Conservation (phyloP, 352 stramenopile genomes). For the Phytophthora citrophthora region DNA sequence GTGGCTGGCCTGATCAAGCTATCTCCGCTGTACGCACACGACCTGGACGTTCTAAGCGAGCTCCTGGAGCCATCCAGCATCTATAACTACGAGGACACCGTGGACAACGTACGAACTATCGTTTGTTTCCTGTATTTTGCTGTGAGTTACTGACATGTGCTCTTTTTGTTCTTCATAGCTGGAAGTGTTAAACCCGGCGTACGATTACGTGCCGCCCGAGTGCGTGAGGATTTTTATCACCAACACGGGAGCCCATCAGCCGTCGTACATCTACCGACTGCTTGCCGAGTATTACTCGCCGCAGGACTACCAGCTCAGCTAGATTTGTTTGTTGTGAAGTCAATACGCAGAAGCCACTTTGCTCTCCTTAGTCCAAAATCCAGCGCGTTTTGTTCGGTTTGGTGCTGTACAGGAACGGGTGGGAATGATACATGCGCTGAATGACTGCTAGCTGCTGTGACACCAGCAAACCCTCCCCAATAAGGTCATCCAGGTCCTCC, state of each 20-base stretch:
- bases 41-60: constrained; percentile 96
- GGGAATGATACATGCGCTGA: constrained; percentile 88
- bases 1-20: constrained; percentile 98
- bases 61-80: constrained; percentile 89
- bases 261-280: constrained; percentile 98
- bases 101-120: constrained; percentile 75
- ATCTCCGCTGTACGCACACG: constrained; percentile 97
- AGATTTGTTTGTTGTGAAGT: constrained; percentile 36
- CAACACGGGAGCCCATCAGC: constrained; percentile 98
- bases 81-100: constrained; percentile 91
- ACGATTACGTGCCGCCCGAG: constrained; percentile 98
- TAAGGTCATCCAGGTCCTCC: constrained; percentile 83
- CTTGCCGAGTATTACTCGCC: constrained; percentile 98
- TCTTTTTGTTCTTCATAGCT: constrained; percentile 52
- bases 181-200: constrained; percentile 96
- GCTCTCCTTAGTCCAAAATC: constrained; percentile 52
- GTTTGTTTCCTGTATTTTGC: neutral
- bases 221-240: constrained; percentile 98
- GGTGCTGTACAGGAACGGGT: constrained; percentile 77
- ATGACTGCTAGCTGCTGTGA: constrained; percentile 86
- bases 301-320: constrained; percentile 93
- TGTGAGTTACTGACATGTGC: constrained; percentile 18
- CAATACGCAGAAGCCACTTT: constrained; percentile 25
- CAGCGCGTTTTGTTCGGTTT: constrained; percentile 53
- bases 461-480: constrained; percentile 76